Conservation (phyloP, 345 rosid genomes). For the Euphorbia peplus region DNA sequence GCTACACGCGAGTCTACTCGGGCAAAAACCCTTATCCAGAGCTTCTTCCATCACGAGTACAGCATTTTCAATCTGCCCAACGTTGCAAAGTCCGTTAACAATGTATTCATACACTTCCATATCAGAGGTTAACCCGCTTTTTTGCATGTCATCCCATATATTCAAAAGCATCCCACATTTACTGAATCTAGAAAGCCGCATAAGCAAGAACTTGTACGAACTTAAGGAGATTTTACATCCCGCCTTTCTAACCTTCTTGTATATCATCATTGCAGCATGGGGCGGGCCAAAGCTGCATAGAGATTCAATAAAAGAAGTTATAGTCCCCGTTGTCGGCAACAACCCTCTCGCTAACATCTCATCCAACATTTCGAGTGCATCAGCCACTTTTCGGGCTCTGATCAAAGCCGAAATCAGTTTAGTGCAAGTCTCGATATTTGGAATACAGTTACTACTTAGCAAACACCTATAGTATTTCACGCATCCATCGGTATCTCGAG, state of each 20-base stretch:
- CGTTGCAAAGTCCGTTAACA: slow-evolving; percentile 77
- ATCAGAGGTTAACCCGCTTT: slow-evolving; percentile 60
- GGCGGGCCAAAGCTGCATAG: slow-evolving; percentile 90
- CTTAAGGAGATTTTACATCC: slow-evolving; percentile 64
- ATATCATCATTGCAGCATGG: slow-evolving; percentile 71
- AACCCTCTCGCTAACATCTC: slow-evolving; percentile 65
- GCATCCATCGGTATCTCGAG: slow-evolving; percentile 53
- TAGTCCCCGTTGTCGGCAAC: slow-evolving; percentile 56
- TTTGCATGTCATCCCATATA: slow-evolving; percentile 89
- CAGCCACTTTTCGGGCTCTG: slow-evolving; percentile 71
- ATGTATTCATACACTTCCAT: slow-evolving; percentile 73
- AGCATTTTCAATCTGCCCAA: slow-evolving; percentile 88
- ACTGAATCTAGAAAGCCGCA: slow-evolving; percentile 80
- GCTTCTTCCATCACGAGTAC: slow-evolving; percentile 89
- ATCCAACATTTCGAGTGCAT: slow-evolving; percentile 81
- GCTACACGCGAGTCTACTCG: slow-evolving; percentile 69
- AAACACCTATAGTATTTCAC: slow-evolving; percentile 50
- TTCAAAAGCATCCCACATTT: slow-evolving; percentile 83
- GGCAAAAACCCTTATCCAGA: slow-evolving; percentile 71
- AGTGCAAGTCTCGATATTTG: slow-evolving; percentile 55
- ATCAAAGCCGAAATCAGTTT: slow-evolving; percentile 60
- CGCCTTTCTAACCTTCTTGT: slow-evolving; percentile 64
- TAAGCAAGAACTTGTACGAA: slow-evolving; percentile 74
- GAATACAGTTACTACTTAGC: slow-evolving; percentile 48
- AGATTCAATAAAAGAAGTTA: slow-evolving; percentile 62